Evolutionary conservation across 345 rosid genomes (phyloP), one percentile per base, ranked within the genome.

Genomic region (Gossypium ekmanianum): DNA sequence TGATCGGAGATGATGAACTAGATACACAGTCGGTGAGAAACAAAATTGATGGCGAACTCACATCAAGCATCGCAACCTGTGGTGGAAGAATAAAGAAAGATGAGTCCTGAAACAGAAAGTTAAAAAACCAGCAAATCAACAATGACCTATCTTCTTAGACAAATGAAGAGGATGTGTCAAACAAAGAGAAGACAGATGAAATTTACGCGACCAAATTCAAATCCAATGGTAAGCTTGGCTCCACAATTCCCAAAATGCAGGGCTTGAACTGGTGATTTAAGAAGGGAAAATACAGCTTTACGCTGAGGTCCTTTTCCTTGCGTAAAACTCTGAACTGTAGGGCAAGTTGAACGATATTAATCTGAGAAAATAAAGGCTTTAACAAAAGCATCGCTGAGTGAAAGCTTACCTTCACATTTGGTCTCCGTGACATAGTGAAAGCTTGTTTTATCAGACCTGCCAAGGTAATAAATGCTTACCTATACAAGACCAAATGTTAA

Each of bases 1-100:
- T 77, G 24, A 86, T 62, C 17, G 83, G 84, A 48, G 86, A 76
- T 50, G 74, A 63, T 6, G 83, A 67, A 48, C 76, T 66, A 61
- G 81, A 76, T 11, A 79, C n/a, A 24, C 47, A 57, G 55, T 84
- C 82, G 0, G 78, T 78, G 52, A 84, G 29, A 75, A 81, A 88
- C 73, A 88, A 75, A 54, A 85, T 72, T 54, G 91, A 83, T 12
- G 70, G 79, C 52, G 79, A 55, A 77, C 51, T 80, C 76, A 77
- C 61, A 71, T 84, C 87, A 73, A 88, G 82, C 80, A 88, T 61
- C 29, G 89, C 87, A 57, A 86, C 88, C 91, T 88, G 91, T 75
- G 76, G 61, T 67, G 4, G 71, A 76, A 68, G 59, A 57, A 56
- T 57, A 34, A 41, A 74, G 34, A 73, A 34, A 45, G 51, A 75